These are phyloP conservation scores for Aspergillus pseudoglaucus DNA, from an alignment of 2,329 filamentous ascomycete genomes.

Conservation along the genomic window DNA sequence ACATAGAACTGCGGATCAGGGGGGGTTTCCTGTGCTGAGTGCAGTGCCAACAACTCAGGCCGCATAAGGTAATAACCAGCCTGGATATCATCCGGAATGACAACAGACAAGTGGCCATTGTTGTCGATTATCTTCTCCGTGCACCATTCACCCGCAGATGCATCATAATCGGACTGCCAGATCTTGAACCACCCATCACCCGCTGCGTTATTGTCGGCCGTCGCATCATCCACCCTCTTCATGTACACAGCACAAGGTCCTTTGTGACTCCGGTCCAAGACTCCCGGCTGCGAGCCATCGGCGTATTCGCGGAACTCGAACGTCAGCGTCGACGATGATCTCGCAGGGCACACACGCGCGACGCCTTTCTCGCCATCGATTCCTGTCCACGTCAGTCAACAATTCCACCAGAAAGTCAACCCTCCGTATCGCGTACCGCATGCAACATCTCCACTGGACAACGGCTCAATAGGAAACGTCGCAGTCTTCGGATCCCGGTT, in stretches of 20 bases:
- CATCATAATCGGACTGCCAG: conserved; percentile 62
- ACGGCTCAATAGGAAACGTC: conserved; percentile 52
- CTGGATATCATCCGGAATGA: conserved; percentile 55
- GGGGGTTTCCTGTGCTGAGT: conserved; percentile 50
- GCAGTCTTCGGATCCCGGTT: conserved; percentile 47
- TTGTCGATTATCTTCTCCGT: conserved; percentile 61
- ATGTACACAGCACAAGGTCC: conserved; percentile 69
- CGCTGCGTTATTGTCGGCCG: conserved; percentile 43
- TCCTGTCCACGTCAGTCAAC: conserved; percentile 24
- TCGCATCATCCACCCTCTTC: conserved; percentile 59
- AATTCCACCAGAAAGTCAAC: neutral
- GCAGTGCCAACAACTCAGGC: conserved; percentile 63
- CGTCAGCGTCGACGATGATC: conserved; percentile 52
- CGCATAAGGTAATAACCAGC: conserved; percentile 66
- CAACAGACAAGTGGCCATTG: conserved; percentile 57
- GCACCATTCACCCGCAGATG: conserved; percentile 55
- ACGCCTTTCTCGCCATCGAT: conserved; percentile 45
- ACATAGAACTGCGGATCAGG: conserved; percentile 65
- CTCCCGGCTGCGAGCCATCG: conserved; percentile 47
- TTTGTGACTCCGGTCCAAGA: conserved; percentile 56
- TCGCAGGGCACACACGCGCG: conserved; percentile 40
- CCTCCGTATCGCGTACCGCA: conserved; percentile 51
- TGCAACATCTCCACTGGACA: conserved; percentile 59
- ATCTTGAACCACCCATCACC: conserved; percentile 75
- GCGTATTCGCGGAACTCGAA: conserved; percentile 62